Conservation (phyloP, 1,284 basidiomycete genomes). For the Marasmius oreades region DNA sequence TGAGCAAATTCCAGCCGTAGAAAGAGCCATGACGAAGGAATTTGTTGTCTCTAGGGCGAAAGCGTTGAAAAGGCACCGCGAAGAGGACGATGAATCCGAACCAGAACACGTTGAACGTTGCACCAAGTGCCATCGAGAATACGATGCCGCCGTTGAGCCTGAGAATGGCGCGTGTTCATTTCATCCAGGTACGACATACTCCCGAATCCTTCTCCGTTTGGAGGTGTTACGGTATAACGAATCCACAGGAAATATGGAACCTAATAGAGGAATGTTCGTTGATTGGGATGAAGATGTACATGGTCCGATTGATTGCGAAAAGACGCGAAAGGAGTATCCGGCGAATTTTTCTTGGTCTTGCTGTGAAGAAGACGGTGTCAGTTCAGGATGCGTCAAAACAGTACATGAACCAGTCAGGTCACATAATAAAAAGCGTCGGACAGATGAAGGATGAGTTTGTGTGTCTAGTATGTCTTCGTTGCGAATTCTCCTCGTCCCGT, state of each 20-base stretch:
- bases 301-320: slow-evolving; percentile 40
- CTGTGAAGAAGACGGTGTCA: slow-evolving; percentile 34
- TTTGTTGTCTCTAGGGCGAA: slow-evolving; percentile 25
- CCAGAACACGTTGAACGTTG: slow-evolving; percentile 39
- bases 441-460: neutral
- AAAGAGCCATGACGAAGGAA: slow-evolving; percentile 38
- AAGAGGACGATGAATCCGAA: slow-evolving; percentile 19
- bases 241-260: slow-evolving; percentile 4
- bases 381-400: slow-evolving; percentile 36
- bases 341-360: slow-evolving; percentile 48
- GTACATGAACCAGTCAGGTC: slow-evolving; percentile 27
- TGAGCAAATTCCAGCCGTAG: slow-evolving; percentile 35
- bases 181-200: slow-evolving; percentile 30
- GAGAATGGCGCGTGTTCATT: slow-evolving; percentile 26
- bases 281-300: slow-evolving; percentile 46
- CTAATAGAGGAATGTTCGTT: slow-evolving; percentile 31
- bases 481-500: neutral
- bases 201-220: neutral
- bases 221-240: neutral
- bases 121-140: slow-evolving; percentile 40
- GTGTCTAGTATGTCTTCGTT: neutral
- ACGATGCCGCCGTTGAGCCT: slow-evolving; percentile 32
- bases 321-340: slow-evolving; percentile 37
- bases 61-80: slow-evolving; percentile 25
- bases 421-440: slow-evolving; percentile 31